Evolutionary conservation across 495 filamentous ascomycete genomes (phyloP), one percentile per base, ranked within the genome.

Genomic region (Penicillium cataractarum): DNA sequence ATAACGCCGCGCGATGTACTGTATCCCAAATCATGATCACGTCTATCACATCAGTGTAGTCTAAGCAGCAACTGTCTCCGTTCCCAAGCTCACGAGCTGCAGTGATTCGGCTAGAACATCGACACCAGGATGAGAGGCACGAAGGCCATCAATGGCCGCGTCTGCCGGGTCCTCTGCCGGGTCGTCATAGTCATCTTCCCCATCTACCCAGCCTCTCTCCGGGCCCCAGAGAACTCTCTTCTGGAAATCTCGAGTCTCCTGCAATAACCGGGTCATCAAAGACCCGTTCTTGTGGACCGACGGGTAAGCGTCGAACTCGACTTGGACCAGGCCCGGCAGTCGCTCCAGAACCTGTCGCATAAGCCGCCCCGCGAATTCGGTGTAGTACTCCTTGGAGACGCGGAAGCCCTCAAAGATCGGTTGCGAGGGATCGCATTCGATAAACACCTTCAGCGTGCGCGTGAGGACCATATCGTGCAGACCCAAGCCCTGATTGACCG

Each of bases 351-450:
- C 81, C 35, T 80, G 71, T 17, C 72, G 76, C 21, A 95, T 61
- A 35, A 97, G 69, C 5, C 74, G 69, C 12, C 80, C 78, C 2
- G 83, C 88, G 66, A 96, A 97, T 17, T 77, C 74, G 24, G 92
- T 92, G 67, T 92, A 97, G 70, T 89, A 93, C 32, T 89, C 84
- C 21, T 84, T 78, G 31, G 82, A 83, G 22, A 80, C 72, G 15
- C 91, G 84, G 72, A 91, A 96, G 1, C 90, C 90, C 44, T 84
- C 84, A 71, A 92, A 94, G 4, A 89, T 73, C 31, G 83, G 82
- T 66, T 90, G 84, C 31, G 87, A 89, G 0, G 92, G 91, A 69
- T 97, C 92, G 65, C 81, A 85, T 74, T 96, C 86, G 26, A 94
- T 83, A 67, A 92, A 93, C 0, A 97, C 83, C 55, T 87, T 90